phyloP scores from a whole-genome alignment of 257 asterid species.

The Solanum infundibuliforme region DNA sequence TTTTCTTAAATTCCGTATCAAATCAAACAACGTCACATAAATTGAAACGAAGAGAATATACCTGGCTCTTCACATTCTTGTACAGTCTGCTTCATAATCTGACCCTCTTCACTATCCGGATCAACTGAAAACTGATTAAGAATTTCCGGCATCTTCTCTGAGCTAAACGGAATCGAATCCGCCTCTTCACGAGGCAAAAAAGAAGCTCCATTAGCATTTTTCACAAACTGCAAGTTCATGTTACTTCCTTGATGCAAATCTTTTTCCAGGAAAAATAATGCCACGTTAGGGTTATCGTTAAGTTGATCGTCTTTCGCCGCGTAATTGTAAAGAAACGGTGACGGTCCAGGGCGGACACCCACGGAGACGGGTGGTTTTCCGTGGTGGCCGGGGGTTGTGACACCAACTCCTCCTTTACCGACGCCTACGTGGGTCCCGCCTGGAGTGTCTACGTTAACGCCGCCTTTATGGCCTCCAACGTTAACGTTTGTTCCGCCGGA shows the following conservation, averaged over 20 bases:
- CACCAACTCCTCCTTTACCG: conserved; percentile 40
- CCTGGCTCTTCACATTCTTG: conserved; percentile 51
- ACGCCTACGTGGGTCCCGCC: conserved; percentile 35
- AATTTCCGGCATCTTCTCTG: conserved; percentile 38
- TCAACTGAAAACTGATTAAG: conserved; percentile 26
- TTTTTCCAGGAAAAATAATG: conserved; percentile 58
- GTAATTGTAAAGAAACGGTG: conserved; percentile 30
- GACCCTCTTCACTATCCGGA: conserved; percentile 43
- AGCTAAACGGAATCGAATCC: conserved; percentile 61
- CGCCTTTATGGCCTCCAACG: conserved; percentile 21
- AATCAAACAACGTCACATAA: no score
- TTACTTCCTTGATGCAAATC: conserved; percentile 44
- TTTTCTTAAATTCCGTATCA: rapidly evolving
- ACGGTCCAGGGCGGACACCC: conserved; percentile 15
- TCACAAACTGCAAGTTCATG: conserved; percentile 42
- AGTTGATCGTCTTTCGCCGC: conserved; percentile 67
- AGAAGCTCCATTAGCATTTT: conserved; percentile 7
- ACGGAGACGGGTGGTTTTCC: conserved; percentile 62
- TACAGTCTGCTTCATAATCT: conserved; percentile 40
- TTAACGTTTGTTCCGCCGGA: conserved; percentile 5
- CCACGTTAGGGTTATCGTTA: conserved; percentile 46
- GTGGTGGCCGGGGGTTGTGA: conserved; percentile 14
- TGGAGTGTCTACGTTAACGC: conserved; percentile 26
- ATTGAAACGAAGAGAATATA: background rate
- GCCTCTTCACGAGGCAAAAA: conserved; percentile 55